phyloP scores from a whole-genome alignment of 257 asterid genomes.

The Orobanche coerulescens region DNA sequence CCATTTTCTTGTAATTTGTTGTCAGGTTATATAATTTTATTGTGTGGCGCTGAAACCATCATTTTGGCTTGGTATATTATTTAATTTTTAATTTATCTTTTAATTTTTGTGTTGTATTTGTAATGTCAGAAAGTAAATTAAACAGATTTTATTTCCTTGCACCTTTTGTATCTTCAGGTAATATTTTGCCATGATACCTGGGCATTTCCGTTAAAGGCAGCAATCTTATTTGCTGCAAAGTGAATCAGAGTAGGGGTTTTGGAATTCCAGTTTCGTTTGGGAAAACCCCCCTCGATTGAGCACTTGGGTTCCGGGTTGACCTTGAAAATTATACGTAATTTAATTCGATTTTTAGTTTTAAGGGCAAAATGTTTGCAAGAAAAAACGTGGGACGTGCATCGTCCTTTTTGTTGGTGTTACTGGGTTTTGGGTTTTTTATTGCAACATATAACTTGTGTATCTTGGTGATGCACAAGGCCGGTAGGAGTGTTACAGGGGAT shows the following conservation, averaged over 20 bases:
- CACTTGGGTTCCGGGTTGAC: constrained; percentile 16
- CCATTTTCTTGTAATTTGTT: constrained; percentile 4
- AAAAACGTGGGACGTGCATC: constrained; percentile 65
- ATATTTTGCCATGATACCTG: constrained; percentile 17
- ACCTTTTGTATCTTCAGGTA: constrained; percentile 22
- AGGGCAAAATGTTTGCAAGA: constrained; percentile 42
- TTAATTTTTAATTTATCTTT: background rate
- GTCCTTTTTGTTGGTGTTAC: constrained; percentile 49
- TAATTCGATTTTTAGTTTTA: constrained; percentile 4
- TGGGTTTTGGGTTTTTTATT: constrained; percentile 70
- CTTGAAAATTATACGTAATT: background rate
- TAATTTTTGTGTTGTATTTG: background rate
- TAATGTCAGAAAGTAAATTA: background rate
- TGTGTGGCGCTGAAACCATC: constrained; percentile 10
- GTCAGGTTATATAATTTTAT: background rate
- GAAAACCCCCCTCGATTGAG: constrained; percentile 13
- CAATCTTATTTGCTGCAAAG: constrained; percentile 20
- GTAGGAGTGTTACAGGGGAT: constrained; percentile 28
- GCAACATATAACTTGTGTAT: constrained; percentile 77
- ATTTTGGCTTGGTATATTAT: background rate
- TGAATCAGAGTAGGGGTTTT: constrained; percentile 16
- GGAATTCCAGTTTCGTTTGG: background rate
- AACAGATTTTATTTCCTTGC: constrained; percentile 14
- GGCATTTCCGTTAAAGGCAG: constrained; percentile 22
- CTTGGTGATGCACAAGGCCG: constrained; percentile 49